Evolutionary conservation across 2,329 filamentous ascomycete species (phyloP), one percentile per base, ranked within the genome.

Genomic region (Hymenotorrendiella dingleyae): DNA sequence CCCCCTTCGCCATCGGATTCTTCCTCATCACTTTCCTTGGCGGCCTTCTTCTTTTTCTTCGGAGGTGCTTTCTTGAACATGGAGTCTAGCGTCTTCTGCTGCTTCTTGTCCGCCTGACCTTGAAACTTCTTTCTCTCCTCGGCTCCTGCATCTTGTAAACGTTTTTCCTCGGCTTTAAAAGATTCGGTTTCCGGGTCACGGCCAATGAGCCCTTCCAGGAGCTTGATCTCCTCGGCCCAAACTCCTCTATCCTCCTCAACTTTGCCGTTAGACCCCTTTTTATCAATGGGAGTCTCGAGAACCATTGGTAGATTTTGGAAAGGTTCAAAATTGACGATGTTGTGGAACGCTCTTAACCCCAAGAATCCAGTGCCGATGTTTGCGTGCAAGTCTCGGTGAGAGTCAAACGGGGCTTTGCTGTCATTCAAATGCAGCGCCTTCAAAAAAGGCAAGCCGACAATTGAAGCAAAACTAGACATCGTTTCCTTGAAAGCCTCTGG

Each of bases 351-450:
- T 17, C 86, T 78, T 12, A 98, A 73, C 1, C 93, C 93, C 0
- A 98, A 73, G 60, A 94, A 98, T 1, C 93, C 93, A 0, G 89
- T 94, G 20, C 93, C 93, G 50, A 98, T 97, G 61, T 96, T 97
- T 52, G 91, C 89, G 65, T 98, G 93, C 2, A 97, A 68, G 62
- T 98, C 93, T 29, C 90, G 80, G 52, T 88, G 78, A 26, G 87
- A 93, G 30, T 67, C 72, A 22, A 94, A 71, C 0, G 93, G 91
- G 0, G 90, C 88, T 66, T 97, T 98, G 67, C 86, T 94, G 66
- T 98, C 93, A 63, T 98, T 98, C 30, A 98, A 55, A 63, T 98
- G 93, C 43, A 97, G 71, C 0, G 93, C 93, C 47, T 80, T 81
- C 6, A 98, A 76, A 56, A 94, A 95, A 40, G 78, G 67, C 22